Conservation (phyloP, 371 early-diverging fungal species). For the Circinella minor region DNA sequence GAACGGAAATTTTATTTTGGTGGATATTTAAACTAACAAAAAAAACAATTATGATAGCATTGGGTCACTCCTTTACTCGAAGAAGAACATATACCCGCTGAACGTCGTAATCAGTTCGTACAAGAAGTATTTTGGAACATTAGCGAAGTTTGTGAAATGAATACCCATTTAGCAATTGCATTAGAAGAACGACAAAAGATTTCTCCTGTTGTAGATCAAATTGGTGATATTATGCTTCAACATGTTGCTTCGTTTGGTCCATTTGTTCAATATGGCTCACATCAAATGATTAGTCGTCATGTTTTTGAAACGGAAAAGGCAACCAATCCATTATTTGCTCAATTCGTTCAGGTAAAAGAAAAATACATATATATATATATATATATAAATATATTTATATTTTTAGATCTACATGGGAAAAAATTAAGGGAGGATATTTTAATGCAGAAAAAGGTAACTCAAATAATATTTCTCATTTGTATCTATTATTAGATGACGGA, state of each 20-base stretch:
- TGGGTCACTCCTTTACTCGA: conserved; percentile 79
- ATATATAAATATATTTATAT: too few species aligned
- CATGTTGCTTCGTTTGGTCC: conserved; percentile 77
- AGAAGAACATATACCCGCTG: conserved; percentile 61
- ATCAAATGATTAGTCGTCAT: conserved; percentile 85
- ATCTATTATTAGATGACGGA: conserved; percentile 61
- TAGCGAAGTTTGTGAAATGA: conserved; percentile 71
- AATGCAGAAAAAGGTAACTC: too few species aligned
- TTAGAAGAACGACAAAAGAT: conserved; percentile 76
- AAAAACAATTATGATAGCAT: conserved; percentile 33
- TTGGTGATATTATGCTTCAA: conserved; percentile 86
- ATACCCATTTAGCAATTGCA: conserved; percentile 66
- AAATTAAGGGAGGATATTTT: neutral
- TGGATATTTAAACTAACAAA: neutral
- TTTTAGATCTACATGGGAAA: neutral
- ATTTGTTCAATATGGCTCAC: conserved; percentile 89
- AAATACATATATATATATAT: neutral
- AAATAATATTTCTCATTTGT: neutral
- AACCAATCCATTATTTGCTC: conserved; percentile 67
- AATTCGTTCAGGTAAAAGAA: conserved; percentile 69
- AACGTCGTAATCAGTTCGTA: conserved; percentile 69
- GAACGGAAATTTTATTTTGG: too few species aligned
- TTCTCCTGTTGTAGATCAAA: conserved; percentile 69
- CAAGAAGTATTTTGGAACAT: conserved; percentile 85
- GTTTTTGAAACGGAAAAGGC: conserved; percentile 80